A percentile compares a stretch with the other conserved stretches of the same genome.
These are phyloP conservation scores for Vigna nakashimae DNA, from an alignment of 306 rosid genomes.

Conservation along the genomic window DNA sequence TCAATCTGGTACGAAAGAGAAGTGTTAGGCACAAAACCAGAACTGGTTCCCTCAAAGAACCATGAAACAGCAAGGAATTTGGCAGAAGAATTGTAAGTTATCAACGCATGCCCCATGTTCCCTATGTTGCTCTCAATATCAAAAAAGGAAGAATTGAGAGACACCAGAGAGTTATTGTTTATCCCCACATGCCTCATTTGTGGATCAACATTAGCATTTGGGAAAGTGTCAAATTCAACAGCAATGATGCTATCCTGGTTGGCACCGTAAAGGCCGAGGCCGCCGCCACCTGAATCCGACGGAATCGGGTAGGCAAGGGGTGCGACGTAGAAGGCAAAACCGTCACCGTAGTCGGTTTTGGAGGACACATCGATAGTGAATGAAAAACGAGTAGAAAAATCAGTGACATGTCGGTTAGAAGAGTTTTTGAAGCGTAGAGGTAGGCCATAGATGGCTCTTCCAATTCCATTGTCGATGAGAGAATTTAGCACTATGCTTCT, in stretches of 20 bases:
- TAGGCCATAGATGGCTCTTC: constrained; percentile 33
- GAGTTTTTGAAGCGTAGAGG: constrained; percentile 41
- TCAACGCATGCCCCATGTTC: constrained; percentile 10
- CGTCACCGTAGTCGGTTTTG: constrained; percentile 1
- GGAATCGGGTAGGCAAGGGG: constrained; percentile 41
- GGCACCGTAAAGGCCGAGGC: constrained; percentile 27
- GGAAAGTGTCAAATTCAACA: constrained; percentile 41
- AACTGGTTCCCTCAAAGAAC: background rate
- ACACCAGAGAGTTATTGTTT: constrained; percentile 32
- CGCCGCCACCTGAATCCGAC: constrained; percentile 30
- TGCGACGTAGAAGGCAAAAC: constrained; percentile 43
- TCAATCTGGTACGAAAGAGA: constrained; percentile 39
- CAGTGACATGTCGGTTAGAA: background rate
- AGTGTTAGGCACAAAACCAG: background rate
- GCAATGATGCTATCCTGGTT: background rate
- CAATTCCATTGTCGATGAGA: constrained; percentile 1
- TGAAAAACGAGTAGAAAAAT: constrained; percentile 41
- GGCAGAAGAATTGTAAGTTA: constrained; percentile 27
- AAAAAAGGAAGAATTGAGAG: constrained; percentile 16
- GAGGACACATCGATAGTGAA: constrained; percentile 15
- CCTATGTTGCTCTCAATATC: constrained; percentile 36
- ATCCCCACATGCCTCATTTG: constrained; percentile 42
- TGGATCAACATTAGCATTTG: background rate
- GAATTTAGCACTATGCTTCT: constrained; percentile 23
- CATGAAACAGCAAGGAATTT: constrained; percentile 36